These are phyloP conservation scores for Terana coerulea DNA, from an alignment of 768 basidiomycete species.

Conservation along the genomic window DNA sequence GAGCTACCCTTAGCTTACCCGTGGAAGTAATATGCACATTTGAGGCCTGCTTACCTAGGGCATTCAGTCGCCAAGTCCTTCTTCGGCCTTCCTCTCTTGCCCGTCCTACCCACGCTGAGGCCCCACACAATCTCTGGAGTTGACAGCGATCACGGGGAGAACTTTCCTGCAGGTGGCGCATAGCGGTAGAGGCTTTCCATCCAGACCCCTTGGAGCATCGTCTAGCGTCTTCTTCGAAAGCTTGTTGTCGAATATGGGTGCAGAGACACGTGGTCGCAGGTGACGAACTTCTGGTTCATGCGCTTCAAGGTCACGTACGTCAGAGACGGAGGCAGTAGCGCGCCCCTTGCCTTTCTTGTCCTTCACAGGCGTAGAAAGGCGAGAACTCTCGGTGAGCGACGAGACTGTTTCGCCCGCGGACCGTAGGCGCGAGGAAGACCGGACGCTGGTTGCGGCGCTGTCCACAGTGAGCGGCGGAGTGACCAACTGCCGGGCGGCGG, in stretches of 20 bases:
- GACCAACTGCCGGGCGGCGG: slow-evolving; percentile 33
- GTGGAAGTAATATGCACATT: slow-evolving; percentile 4
- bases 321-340: slow-evolving; percentile 13
- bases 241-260: slow-evolving; percentile 8
- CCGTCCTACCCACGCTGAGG: slow-evolving; percentile 54
- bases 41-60: slow-evolving; percentile 54
- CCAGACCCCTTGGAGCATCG: slow-evolving; percentile 50
- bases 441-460: slow-evolving; percentile 23
- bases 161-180: slow-evolving; percentile 70
- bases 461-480: slow-evolving; percentile 49
- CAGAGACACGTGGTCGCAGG: slow-evolving; percentile 18
- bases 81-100: slow-evolving; percentile 39
- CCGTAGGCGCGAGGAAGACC: slow-evolving; percentile 20
- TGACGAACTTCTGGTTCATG: slow-evolving; percentile 21
- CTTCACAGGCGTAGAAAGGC: slow-evolving; percentile 14
- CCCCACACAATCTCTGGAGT: slow-evolving; percentile 77
- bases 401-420: slow-evolving; percentile 17
- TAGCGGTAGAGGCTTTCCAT: slow-evolving; percentile 66
- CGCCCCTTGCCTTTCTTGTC: slow-evolving; percentile 20
- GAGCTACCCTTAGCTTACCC: neutral
- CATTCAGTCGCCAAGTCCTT: slow-evolving; percentile 56
- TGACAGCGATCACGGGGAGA: slow-evolving; percentile 72
- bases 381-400: neutral
- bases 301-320: slow-evolving; percentile 16
- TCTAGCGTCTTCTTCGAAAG: slow-evolving; percentile 19